phyloP scores from a whole-genome alignment of 202 grass and related monocot genomes.

The Setaria italica region DNA sequence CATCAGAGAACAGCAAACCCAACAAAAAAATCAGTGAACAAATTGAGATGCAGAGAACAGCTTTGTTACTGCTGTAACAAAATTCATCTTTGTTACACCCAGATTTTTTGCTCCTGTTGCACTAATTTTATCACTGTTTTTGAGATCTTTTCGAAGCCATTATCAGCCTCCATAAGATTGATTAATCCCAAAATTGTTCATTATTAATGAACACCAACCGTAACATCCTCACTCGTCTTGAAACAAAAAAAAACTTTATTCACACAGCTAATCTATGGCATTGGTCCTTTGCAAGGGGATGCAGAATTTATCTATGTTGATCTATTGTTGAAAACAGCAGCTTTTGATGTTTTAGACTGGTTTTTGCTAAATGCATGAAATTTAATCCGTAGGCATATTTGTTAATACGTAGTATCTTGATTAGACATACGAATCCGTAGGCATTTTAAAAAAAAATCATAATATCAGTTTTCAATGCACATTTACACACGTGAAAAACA shows the following conservation, averaged over 20 bases:
- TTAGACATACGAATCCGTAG: no score
- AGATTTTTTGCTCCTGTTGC: background rate
- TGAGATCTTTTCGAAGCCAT: background rate
- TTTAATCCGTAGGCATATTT: background rate
- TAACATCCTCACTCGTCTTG: background rate
- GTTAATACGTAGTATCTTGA: background rate
- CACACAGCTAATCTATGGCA: background rate
- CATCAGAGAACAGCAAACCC: no score
- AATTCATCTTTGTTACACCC: background rate
- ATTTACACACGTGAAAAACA: no score
- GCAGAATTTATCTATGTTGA: background rate
- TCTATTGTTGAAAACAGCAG: background rate
- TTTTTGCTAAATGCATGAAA: background rate
- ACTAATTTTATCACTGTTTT: background rate
- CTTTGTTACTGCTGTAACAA: no score
- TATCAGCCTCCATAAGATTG: background rate
- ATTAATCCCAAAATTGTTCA: background rate
- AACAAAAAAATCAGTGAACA: no score
- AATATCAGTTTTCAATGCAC: no score
- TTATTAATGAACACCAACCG: background rate
- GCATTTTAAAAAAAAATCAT: no score
- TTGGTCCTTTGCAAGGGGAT: background rate
- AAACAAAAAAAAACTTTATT: background rate
- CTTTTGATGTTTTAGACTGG: background rate
- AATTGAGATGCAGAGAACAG: no score